These are phyloP conservation scores for Lipomyces anomalus DNA, from an alignment of 805 yeast species.

Conservation along the genomic window DNA sequence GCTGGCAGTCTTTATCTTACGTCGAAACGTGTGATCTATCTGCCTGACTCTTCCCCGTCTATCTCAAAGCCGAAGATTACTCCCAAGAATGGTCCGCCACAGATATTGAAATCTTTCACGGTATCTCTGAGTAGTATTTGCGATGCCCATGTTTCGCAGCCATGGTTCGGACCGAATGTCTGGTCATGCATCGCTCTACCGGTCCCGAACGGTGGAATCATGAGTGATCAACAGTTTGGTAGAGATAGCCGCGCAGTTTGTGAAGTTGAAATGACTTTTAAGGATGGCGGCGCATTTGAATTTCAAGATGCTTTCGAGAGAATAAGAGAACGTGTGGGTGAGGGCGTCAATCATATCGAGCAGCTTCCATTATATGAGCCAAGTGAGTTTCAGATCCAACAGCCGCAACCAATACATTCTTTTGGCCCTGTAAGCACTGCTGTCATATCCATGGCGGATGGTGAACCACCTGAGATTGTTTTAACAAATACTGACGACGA, in stretches of 20 bases:
- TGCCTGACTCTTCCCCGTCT: slow-evolving; percentile 14
- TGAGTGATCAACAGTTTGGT: background rate
- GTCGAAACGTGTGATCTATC: slow-evolving; percentile 24
- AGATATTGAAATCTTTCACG: slow-evolving; percentile 20
- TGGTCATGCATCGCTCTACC: slow-evolving; percentile 24
- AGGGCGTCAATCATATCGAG: slow-evolving; percentile 26
- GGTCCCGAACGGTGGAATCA: slow-evolving; percentile 27
- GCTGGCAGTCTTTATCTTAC: slow-evolving; percentile 23
- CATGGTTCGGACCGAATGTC: slow-evolving; percentile 28
- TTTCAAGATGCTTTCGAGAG: slow-evolving; percentile 23
- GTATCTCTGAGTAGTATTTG: slow-evolving; percentile 20
- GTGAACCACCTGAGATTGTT: too few relatives aligned
- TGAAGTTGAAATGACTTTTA: slow-evolving; percentile 24
- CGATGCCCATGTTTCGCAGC: slow-evolving; percentile 27
- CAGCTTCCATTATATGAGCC: slow-evolving; percentile 23
- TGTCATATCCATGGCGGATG: slow-evolving; percentile 1
- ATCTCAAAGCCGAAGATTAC: background rate
- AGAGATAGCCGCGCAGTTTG: slow-evolving; percentile 2
- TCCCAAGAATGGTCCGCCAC: background rate
- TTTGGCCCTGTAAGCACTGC: background rate
- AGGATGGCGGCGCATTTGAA: slow-evolving; percentile 29
- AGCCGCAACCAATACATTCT: slow-evolving; percentile 1
- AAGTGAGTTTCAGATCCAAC: background rate
- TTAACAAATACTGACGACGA: too few relatives aligned
- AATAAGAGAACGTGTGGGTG: slow-evolving; percentile 25